phyloP scores from a whole-genome alignment of 495 filamentous ascomycete species.

The Lasiosphaeria ovina region DNA sequence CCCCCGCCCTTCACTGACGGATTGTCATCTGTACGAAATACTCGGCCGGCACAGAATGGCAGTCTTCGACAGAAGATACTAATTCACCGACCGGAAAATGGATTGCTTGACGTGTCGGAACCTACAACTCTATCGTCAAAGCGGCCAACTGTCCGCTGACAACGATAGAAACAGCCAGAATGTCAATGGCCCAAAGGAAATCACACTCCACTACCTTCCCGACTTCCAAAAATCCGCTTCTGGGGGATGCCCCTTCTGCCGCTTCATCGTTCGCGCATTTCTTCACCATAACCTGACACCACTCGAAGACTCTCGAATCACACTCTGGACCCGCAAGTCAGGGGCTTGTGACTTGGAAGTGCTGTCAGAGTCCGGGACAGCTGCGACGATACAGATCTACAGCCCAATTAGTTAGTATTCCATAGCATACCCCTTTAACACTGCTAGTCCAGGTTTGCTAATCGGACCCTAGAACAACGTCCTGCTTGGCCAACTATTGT shows the following conservation, averaged over 20 bases:
- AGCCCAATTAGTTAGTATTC: conserved; percentile 2
- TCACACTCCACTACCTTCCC: background rate
- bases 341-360: conserved; percentile 1
- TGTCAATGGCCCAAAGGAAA: background rate
- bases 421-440: background rate
- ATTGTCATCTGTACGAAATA: too few relatives aligned
- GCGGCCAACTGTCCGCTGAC: too few relatives aligned
- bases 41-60: too few relatives aligned
- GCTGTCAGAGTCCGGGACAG: background rate
- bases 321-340: background rate
- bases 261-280: conserved; percentile 1
- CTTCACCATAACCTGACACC: background rate
- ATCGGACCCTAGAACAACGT: background rate
- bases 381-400: background rate
- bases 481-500: conserved; percentile 1
- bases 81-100: too few relatives aligned
- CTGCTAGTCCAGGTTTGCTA: background rate
- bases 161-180: too few relatives aligned
- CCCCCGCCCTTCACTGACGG: too few relatives aligned
- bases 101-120: too few relatives aligned
- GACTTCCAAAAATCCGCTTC: background rate
- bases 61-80: too few relatives aligned
- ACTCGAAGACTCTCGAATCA: background rate
- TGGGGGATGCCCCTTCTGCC: background rate
- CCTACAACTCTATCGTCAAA: too few relatives aligned